Conservation (phyloP, 1,284 basidiomycete species). For the Trichosporon ovoides region DNA sequence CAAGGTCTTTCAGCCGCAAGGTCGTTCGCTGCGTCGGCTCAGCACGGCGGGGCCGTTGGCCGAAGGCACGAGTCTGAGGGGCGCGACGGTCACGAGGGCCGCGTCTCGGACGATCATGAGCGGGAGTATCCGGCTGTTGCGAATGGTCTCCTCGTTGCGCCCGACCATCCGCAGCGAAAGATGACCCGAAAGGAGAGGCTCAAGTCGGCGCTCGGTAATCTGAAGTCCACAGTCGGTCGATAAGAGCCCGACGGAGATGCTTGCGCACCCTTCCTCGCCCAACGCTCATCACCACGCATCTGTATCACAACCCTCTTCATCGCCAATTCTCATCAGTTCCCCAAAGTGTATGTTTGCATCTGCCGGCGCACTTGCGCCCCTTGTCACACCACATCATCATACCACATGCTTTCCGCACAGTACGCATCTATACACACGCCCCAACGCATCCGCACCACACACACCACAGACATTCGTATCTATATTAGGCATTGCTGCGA, state of each 20-base stretch:
- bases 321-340: not conserved
- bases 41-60: not conserved
- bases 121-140: not conserved
- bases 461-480: no score
- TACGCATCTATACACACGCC: not conserved
- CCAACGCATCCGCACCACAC: no score
- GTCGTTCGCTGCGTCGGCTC: not conserved
- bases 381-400: not conserved
- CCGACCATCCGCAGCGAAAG: not conserved
- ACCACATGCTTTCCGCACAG: not conserved
- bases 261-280: not conserved
- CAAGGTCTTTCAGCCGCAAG: not conserved
- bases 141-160: not conserved
- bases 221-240: not conserved
- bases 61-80: not conserved
- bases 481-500: no score
- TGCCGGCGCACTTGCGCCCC: not conserved
- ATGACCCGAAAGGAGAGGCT: not conserved
- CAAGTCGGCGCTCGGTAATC: not conserved
- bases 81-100: not conserved
- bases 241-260: not conserved
- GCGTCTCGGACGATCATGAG: not conserved
- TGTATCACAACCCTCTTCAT: not conserved
- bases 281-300: not conserved
- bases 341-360: conserved; percentile 3